Conservation (phyloP, 768 basidiomycete genomes). For the Tremella mesenterica region DNA sequence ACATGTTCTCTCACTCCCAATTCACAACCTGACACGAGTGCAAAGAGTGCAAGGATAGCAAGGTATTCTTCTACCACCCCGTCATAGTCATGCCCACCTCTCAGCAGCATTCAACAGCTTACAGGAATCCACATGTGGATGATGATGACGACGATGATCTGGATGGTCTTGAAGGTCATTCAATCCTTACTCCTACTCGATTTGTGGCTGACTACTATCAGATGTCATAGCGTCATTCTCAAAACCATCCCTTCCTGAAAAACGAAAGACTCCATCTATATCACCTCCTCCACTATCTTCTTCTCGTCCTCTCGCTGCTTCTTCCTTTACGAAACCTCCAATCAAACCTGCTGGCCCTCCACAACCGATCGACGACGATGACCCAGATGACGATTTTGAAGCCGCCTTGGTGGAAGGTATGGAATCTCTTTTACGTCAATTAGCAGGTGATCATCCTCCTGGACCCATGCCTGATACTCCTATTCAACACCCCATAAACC, state of each 20-base stretch:
- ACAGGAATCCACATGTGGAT: constrained; percentile 23
- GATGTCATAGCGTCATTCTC: constrained; percentile 40
- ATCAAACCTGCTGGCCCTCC: neutral
- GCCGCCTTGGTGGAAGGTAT: constrained; percentile 39
- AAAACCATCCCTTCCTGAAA: constrained; percentile 4
- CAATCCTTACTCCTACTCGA: neutral
- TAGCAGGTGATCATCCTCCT: constrained; percentile 35
- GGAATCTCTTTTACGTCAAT: constrained; percentile 35
- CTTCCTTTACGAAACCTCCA: neutral
- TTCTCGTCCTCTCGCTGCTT: neutral
- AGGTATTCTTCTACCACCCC: no score
- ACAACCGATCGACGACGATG: constrained; percentile 7
- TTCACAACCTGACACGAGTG: no score
- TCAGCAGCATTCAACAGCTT: no score
- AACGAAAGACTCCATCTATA: neutral
- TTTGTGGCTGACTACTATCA: constrained; percentile 1
- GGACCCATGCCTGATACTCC: constrained; percentile 25
- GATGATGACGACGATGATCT: constrained; percentile 40
- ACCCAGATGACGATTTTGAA: constrained; percentile 36
- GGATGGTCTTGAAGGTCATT: constrained; percentile 38
- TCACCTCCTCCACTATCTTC: neutral
- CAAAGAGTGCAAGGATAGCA: no score
- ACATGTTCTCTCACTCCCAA: no score
- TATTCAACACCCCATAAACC: neutral
- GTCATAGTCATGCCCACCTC: no score